Evolutionary conservation across 164 flowering plant genomes (phyloP), one percentile per base, ranked within the genome.

Genomic region (Cinnamomum chago): DNA sequence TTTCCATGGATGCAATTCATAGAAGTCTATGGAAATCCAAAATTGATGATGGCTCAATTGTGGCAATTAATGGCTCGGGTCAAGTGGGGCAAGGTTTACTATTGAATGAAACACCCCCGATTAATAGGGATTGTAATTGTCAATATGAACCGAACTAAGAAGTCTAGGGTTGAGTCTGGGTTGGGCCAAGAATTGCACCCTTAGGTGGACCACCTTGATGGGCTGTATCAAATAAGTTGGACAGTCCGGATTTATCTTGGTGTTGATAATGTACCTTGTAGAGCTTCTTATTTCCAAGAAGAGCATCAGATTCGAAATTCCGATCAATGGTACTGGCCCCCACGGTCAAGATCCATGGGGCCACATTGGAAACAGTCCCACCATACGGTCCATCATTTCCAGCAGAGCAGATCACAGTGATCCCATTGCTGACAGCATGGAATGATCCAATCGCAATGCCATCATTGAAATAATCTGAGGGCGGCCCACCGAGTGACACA

Each of bases 301-400:
- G 25, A 25, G 89, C 83, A 35, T 76, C 71, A 47, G 77, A 78
- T 1, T 78, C 17, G 77, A 88, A 90, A 65, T 79, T 73, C 2
- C 94, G 79, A 68, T 92, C 93, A 15, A 87, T 75, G 3, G 94
- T 84, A 80, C 93, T 88, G 1, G 94, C 97, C 0, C 83, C 97
- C 3, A 92, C 90, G 0, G 93, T 92, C 5, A 90, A 9, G 1
- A 85, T 73, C 97, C 97, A 92, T 0, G 97, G 94, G 0, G 92
- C 79, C 6, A 85, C 60, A 64, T 90, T 90, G 1, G 86, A 50
- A 0, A 87, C 89, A 0, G 89, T 70, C 0, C 79, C 81, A 2
- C 73, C 76, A 0, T 0, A 2, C 0, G 93, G 93, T 13, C 94
- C 94, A 0, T 75, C 67, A 27, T 90, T 92, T 0, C 97, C 97